Conservation (phyloP, 2,329 filamentous ascomycete genomes). For the Neofusicoccum parvum region DNA sequence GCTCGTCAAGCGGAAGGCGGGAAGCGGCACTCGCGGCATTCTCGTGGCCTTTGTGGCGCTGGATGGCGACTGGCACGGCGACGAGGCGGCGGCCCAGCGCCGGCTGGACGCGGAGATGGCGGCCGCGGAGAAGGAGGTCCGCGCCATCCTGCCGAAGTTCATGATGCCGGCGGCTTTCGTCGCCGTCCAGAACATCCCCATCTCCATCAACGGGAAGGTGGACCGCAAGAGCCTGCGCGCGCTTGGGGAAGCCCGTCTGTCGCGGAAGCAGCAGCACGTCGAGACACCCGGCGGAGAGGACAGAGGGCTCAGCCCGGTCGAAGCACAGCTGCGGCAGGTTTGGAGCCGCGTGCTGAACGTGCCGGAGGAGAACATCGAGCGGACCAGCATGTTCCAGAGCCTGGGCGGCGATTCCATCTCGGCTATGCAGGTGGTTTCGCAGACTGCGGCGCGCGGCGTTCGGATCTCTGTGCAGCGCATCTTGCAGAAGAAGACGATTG, state of each 20-base stretch:
- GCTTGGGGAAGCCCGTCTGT: neutral
- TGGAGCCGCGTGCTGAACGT: conserved; percentile 1
- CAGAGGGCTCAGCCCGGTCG: conserved; percentile 31
- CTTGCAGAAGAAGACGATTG: conserved; percentile 50
- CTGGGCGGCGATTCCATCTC: conserved; percentile 28
- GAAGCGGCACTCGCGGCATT: neutral
- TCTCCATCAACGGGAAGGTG: neutral
- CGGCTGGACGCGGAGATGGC: conserved; percentile 24
- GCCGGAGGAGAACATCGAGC: neutral
- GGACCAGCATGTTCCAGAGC: neutral
- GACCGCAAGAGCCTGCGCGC: neutral
- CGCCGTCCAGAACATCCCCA: neutral
- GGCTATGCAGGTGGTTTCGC: conserved; percentile 52
- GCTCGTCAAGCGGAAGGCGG: neutral
- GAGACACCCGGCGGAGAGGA: neutral
- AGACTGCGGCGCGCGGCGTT: conserved; percentile 50
- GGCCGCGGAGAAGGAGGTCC: neutral
- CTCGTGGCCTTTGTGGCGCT: conserved; percentile 11
- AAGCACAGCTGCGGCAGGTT: neutral
- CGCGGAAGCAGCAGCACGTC: neutral
- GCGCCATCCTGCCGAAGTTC: neutral
- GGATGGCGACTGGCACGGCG: neutral
- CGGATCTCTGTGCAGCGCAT: conserved; percentile 52
- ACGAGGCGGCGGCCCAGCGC: conserved; percentile 23
- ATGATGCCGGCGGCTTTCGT: neutral